These are phyloP conservation scores for Scheffersomyces insectosa DNA, from an alignment of 1,139 yeast genomes.

Conservation along the genomic window DNA sequence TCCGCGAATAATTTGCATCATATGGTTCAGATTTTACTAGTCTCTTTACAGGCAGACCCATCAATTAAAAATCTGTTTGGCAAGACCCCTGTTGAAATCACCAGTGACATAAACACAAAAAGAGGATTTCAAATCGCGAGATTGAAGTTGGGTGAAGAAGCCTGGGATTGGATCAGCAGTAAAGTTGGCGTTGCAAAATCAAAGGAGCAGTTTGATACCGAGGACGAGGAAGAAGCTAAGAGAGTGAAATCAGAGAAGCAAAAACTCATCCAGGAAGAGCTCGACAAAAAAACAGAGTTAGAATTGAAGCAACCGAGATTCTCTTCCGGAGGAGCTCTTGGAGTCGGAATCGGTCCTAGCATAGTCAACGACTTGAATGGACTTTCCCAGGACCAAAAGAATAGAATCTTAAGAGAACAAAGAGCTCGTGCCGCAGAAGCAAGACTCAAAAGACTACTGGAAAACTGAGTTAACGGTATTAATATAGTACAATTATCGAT, in stretches of 20 bases:
- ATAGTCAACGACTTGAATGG: conserved; percentile 31
- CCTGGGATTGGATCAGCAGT: conserved; percentile 69
- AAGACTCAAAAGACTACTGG: conserved; percentile 43
- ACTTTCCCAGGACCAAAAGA: conserved; percentile 64
- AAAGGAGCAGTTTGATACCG: conserved; percentile 58
- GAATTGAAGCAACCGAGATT: conserved; percentile 36
- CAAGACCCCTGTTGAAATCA: conserved; percentile 64
- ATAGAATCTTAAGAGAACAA: conserved; percentile 85
- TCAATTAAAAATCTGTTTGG: conserved; percentile 52
- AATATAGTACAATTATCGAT: background rate
- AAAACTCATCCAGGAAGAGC: conserved; percentile 38
- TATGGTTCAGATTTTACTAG: conserved; percentile 65
- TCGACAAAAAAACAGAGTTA: conserved; percentile 41
- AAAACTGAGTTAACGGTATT: background rate
- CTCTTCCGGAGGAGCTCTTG: conserved; percentile 29
- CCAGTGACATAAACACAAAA: conserved; percentile 45
- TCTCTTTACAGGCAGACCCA: conserved; percentile 73
- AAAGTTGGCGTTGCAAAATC: conserved; percentile 67
- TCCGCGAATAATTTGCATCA: conserved; percentile 66
- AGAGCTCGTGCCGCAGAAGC: conserved; percentile 98
- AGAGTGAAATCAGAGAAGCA: conserved; percentile 37
- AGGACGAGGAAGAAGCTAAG: conserved; percentile 34
- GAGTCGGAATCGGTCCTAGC: conserved; percentile 15
- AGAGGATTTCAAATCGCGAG: conserved; percentile 72
- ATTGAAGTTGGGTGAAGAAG: conserved; percentile 62